phyloP scores from a whole-genome alignment of 345 rosid genomes.

The Nephelium lappaceum region DNA sequence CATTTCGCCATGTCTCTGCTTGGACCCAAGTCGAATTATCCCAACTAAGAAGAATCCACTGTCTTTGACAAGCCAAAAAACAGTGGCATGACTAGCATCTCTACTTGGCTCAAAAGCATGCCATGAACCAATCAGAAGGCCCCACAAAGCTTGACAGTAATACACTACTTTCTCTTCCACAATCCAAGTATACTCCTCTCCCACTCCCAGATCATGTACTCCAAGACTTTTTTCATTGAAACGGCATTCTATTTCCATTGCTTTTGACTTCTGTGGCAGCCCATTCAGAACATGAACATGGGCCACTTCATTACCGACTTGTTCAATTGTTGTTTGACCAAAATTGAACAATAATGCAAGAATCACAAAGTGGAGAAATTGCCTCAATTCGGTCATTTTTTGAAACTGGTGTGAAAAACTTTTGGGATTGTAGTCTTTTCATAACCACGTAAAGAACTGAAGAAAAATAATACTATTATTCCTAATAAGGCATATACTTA shows the following conservation, averaged over 20 bases:
- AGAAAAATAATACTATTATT: too few species aligned
- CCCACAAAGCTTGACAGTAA: slow-evolving; percentile 14
- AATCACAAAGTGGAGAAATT: neutral
- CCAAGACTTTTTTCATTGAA: neutral
- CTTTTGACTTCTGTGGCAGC: neutral
- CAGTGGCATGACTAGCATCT: slow-evolving; percentile 9
- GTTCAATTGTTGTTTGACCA: neutral
- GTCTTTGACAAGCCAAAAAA: slow-evolving; percentile 28
- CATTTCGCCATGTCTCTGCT: slow-evolving; percentile 28
- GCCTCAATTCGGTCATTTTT: neutral
- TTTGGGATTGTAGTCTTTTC: neutral
- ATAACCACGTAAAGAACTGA: neutral
- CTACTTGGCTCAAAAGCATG: slow-evolving; percentile 27
- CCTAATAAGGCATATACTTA: too few species aligned
- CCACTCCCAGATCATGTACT: neutral
- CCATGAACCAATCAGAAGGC: slow-evolving; percentile 9
- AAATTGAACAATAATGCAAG: neutral
- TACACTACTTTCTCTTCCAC: neutral
- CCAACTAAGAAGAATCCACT: slow-evolving; percentile 31
- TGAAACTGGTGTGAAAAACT: neutral
- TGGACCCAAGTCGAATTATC: slow-evolving; percentile 33
- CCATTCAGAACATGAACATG: slow-evolving; percentile 16
- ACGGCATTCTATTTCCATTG: slow-evolving; percentile 15
- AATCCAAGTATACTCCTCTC: slow-evolving; percentile 14
- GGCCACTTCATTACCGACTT: neutral